Evolutionary conservation across 1,139 yeast species (phyloP), one percentile per base, ranked within the genome.

Genomic region (Nakaseomyces delphensis): DNA sequence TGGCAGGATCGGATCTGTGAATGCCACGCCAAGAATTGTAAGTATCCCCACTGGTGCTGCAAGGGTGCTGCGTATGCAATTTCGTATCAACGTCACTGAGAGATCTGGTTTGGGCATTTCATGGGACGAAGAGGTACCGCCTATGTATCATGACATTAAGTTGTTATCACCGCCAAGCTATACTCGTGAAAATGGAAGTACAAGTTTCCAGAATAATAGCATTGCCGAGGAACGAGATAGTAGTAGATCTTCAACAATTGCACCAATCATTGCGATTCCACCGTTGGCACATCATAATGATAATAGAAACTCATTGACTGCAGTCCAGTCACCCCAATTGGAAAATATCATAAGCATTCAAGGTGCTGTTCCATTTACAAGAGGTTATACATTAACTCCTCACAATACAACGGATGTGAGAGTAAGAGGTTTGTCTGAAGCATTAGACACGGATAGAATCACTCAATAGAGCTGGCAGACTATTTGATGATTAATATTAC

Each of bases 61-160:
- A 0, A 69, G 98, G 41, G 95, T 93, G 1, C 67, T 91, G 46
- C 68, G 98, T 51, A 91, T 91, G 97, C 96, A 89, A 62, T 91
- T 91, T 63, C 82, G 83, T 52, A 57, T 91, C 14, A 70, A 71
- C 9, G 64, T 91, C 21, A 84, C 95, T 1, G 97, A 89, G 60
- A 70, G 97, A 45, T 82, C 95, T 0, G 99, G 99, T 0, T 70
- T 91, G 39, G 98, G 99, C 3, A 85, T 91, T 28, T 84, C 97
- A 0, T 91, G 98, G 98, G 97, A 91, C 63, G 97, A 89, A 59
- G 98, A 91, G 62, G 97, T 91, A 15, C 99, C 99, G 1, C 99
- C 99, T 1, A 84, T 86, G 18, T 91, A 93, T 57, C 86, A 77
- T 42, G 91, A 86, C 54, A 89, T 89, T 15, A 69, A 79, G 25